Evolutionary conservation across 108 stramenopile genomes (phyloP), one percentile per base, ranked within the genome.

Genomic region (Stephanodiscus minutulus): DNA sequence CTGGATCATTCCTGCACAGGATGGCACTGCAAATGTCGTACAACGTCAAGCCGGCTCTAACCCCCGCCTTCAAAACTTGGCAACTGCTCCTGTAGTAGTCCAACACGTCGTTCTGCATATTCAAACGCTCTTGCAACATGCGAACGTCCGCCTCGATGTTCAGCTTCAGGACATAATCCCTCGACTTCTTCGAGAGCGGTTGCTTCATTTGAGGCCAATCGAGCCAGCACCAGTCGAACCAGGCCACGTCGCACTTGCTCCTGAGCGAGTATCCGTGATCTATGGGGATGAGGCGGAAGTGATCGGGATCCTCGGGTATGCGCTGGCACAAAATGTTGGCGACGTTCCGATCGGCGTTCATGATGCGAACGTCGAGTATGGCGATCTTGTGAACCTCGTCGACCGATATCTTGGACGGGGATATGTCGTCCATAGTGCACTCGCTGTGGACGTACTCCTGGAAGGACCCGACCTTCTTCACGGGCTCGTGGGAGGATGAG

Each of bases 201-300:
- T 91, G 56, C 72, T 95, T 95, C 61, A 95, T 57, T 76, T 98
- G 97, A 5, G 94, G 91, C 96, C 96, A 99, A 71, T 98, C 96
- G 27, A 99, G 80, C 98, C 98, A 99, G 58, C 96, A 96, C 97
- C 96, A 97, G 80, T 99, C 97, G 81, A 95, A 97, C 96, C 97
- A 97, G 6, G 89, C 95, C n/a, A 98, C 95, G 71, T 96, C 95
- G 7, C 92, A 82, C 27, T 83, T 82, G 54, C 92, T 86, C n/a
- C 97, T 85, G 3, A 99, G 85, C 74, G 95, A 96, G 46, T 94
- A 97, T 10, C 98, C 98, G 74, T 99, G 98, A 86, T 99, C 98
- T 74, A 99, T 99, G 17, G 98, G 98, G 12, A 97, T 80, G 24
- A 99, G 84, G 54, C 90, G 84, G 46, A 95, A 82, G 69, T 83